Conservation (phyloP, 2,329 filamentous ascomycete species). For the Apiospora aurea region DNA sequence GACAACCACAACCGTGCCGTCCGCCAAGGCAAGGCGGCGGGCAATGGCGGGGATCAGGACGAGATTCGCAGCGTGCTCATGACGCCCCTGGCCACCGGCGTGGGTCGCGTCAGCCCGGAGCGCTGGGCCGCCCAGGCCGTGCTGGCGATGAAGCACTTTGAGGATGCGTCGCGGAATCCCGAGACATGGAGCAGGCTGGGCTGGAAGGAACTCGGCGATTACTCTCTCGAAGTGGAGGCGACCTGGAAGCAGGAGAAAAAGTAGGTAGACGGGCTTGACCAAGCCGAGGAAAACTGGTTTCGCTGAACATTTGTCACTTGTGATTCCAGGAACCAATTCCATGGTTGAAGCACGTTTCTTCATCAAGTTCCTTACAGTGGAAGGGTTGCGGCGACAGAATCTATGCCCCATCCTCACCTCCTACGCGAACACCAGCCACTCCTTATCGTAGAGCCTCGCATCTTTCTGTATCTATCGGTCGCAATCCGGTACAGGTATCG, state of each 20-base stretch:
- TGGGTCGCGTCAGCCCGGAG: constrained; percentile 51
- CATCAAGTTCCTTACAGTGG: too few relatives aligned
- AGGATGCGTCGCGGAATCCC: constrained; percentile 52
- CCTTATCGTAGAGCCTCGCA: too few relatives aligned
- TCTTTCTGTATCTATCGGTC: too few relatives aligned
- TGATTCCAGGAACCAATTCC: too few relatives aligned
- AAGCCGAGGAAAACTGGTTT: neutral
- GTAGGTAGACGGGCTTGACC: neutral
- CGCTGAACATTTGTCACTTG: rapidly evolving
- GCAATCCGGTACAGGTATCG: too few relatives aligned
- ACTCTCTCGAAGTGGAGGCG: neutral
- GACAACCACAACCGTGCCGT: constrained; percentile 53
- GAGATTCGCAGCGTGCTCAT: constrained; percentile 54
- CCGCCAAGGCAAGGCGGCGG: neutral
- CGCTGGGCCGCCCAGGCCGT: constrained; percentile 59
- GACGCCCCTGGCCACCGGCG: constrained; percentile 59
- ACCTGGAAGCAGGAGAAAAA: neutral
- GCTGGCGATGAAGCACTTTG: constrained; percentile 59
- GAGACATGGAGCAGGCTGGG: constrained; percentile 45
- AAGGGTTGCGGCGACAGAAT: too few relatives aligned
- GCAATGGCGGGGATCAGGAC: constrained; percentile 23
- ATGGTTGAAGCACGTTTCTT: too few relatives aligned
- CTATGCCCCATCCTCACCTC: too few relatives aligned
- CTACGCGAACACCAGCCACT: too few relatives aligned
- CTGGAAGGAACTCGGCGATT: constrained; percentile 8